Evolutionary conservation across 768 basidiomycete genomes (phyloP), one percentile per base, ranked within the genome.

Genomic region (Hygrophorus pudorinus): DNA sequence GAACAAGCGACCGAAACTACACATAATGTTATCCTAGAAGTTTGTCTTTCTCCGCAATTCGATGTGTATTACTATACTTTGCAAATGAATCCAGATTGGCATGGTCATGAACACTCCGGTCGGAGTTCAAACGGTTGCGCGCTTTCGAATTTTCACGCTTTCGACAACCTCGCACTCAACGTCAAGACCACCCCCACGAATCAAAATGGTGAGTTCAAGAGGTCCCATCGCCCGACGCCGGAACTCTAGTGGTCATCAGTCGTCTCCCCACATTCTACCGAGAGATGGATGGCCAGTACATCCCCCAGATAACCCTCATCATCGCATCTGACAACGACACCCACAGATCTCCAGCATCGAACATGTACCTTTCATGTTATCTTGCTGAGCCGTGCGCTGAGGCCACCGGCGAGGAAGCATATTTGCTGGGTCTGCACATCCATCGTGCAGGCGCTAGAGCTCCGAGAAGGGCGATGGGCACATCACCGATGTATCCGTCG

Each of bases 221-320:
- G 36, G 48, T 43, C 41, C 53, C 51, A 48, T 8, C 32, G 34
- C 39, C 33, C 37, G 29, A 33, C 53, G 56, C 56, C 61, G 64
- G 71, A 65, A 62, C 63, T 65, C 64, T 65, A 58, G 63, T 53
- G 59, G 58, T 62, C 59, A 62, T 20, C 18, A 53, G 64, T 60
- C 58, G 59, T 65, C 59, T 58, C 42, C 29, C 48, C 51, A 45
- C 18, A 40, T 21, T 10, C 28, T 20, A 44, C 35, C 48, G 57
- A 58, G 55, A 59, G 71, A 67, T 75, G 73, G 74, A 77, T 78
- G 76, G 72, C 60, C 56, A 62, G 75, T 71, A 46, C 53, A 16
- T 2, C 13, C 29, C 33, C 21, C 36, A 41, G 41, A 41, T 52
- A 8, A 55, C 46, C 27, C 33, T n/a, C 21, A 38, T 20, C 30